Evolutionary conservation across 1,139 yeast species (phyloP).

Genomic region (Geotrichum bryndzae): DNA sequence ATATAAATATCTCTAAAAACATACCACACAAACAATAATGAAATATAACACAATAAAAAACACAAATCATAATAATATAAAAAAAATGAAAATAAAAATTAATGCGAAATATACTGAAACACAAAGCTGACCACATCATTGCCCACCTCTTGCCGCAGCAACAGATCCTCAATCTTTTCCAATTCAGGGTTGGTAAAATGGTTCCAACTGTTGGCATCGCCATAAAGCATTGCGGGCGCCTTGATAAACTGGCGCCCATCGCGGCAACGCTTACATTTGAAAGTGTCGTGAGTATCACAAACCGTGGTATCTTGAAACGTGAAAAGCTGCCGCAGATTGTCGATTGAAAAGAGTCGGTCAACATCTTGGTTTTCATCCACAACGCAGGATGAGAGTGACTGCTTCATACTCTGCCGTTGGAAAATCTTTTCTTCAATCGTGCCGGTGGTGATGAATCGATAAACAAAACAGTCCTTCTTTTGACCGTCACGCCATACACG

Average conservation of each 20-base stretch:
- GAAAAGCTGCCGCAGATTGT: constrained; percentile 69
- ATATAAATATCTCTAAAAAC: too few relatives aligned
- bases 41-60: too few relatives aligned
- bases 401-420: constrained; percentile 95
- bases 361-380: constrained; percentile 96
- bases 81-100: constrained; percentile 6
- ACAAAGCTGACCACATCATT: constrained; percentile 74
- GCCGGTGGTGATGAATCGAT: constrained; percentile 89
- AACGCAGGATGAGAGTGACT: constrained; percentile 88
- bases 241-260: constrained; percentile 58
- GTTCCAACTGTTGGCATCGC: constrained; percentile 98
- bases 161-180: constrained; percentile 62
- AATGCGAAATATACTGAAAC: constrained; percentile 88
- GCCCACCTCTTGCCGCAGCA: constrained; percentile 66
- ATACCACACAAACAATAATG: too few relatives aligned
- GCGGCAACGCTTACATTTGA: constrained; percentile 79
- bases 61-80: too few relatives aligned
- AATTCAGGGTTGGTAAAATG: constrained; percentile 66
- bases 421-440: constrained; percentile 93
- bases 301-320: constrained; percentile 59
- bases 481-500: constrained; percentile 99
- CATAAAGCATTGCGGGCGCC: constrained; percentile 88
- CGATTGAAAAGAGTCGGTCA: constrained; percentile 82
- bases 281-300: constrained; percentile 92
- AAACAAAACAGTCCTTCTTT: constrained; percentile 91